Evolutionary conservation across 352 stramenopile species (phyloP), one percentile per base, ranked within the genome.

Genomic region (Phytophthora palmivora): DNA sequence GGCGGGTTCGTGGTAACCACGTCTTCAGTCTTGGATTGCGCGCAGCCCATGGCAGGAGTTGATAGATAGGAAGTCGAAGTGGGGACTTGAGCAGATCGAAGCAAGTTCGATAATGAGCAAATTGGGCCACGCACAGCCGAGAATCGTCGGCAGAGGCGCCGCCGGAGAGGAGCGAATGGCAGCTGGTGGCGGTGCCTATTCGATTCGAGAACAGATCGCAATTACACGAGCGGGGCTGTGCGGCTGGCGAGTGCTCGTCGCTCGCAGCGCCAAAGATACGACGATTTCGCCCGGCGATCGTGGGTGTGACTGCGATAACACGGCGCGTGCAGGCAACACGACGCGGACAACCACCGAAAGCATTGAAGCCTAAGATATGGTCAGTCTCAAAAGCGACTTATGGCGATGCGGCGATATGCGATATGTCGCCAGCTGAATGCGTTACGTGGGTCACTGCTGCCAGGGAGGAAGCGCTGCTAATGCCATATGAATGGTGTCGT

Each of bases 11-110:
- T 51, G 18, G 52, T 33, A 19, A 36, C 60, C 2, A 78, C 61
- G 46, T 88, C 75, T 5, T 84, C 71, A 2, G 73, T 77, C 33
- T 86, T 91, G 53, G 84, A 93, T 75, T 93, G 84, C 37, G 58
- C 76, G 67, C 84, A 93, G 73, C 84, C 84, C 84, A 93, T 92
- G 36, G 57, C 64, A 9, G 19, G 32, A 14, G 43, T 34, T 32
- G 55, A 62, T 42, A 62, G 28, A 42, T 39, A 21, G 50, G 19
- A 54, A 62, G 52, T 57, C 49, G 45, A 28, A 37, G 53, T 36
- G 44, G 45, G 24, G 64, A 55, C 52, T 67, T 71, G 50, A 19
- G 45, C 18, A 19, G 67, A 67, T 73, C 56, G 59, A 74, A 65
- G 69, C 45, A 36, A 74, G 38, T 63, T 66, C 41, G 60, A 78